Percentiles rank a stretch among this genome's conserved stretches.
Evolutionary conservation across 1,284 basidiomycete genomes (phyloP).

Genomic region (Heimioporus retisporus): DNA sequence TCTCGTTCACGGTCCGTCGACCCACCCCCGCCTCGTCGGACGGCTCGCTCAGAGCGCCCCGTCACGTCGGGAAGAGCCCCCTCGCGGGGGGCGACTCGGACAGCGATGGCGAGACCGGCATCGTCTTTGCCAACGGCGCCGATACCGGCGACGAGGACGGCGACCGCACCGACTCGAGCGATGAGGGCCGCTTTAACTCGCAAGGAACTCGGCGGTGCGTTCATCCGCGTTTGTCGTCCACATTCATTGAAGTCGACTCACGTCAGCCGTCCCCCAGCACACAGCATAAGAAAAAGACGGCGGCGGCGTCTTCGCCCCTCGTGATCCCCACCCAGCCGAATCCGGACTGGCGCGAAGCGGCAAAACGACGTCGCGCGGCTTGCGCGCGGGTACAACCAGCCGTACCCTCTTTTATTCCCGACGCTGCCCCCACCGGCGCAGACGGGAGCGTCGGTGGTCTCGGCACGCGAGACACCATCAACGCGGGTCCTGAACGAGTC

Average conservation of each 20-base stretch:
- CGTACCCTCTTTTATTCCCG: conserved; percentile 69
- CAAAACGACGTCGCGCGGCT: conserved; percentile 59
- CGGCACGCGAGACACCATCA: conserved; percentile 75
- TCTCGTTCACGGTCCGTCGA: conserved; percentile 81
- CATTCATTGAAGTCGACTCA: conserved; percentile 32
- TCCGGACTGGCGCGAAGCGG: conserved; percentile 87
- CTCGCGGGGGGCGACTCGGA: conserved; percentile 53
- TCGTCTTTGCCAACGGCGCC: conserved; percentile 33
- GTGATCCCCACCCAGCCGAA: conserved; percentile 89
- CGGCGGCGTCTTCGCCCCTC: conserved; percentile 61
- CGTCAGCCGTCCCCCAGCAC: conserved; percentile 47
- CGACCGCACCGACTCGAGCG: conserved; percentile 63
- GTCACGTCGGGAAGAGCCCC: conserved; percentile 58
- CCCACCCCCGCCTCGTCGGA: conserved; percentile 75
- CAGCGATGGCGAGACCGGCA: conserved; percentile 35
- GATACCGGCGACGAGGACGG: conserved; percentile 37
- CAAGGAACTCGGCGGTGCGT: conserved; percentile 73
- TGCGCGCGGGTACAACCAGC: conserved; percentile 28
- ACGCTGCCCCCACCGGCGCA: conserved; percentile 72
- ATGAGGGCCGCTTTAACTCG: conserved; percentile 59
- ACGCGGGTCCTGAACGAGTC: conserved; percentile 70
- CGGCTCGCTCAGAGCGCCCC: conserved; percentile 60
- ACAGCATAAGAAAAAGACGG: conserved; percentile 55
- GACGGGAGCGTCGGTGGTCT: conserved; percentile 87
- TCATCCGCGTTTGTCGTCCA: conserved; percentile 38